Evolutionary conservation across 768 basidiomycete genomes (phyloP).

Genomic region (Suillus tomentosus): DNA sequence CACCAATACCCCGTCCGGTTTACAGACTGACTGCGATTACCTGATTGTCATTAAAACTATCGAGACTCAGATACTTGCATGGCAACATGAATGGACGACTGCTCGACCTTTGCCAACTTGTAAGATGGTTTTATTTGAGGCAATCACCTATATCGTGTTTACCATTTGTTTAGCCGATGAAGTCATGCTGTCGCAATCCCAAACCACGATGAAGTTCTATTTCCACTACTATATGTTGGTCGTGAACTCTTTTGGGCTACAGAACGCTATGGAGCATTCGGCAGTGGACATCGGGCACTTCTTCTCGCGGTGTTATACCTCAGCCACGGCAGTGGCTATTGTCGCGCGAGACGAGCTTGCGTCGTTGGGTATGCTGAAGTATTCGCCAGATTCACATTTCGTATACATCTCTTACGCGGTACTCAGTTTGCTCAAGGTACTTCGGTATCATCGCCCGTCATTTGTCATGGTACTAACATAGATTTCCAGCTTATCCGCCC

Average conservation of each 20-base stretch:
- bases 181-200: conserved; percentile 26
- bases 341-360: conserved; percentile 80
- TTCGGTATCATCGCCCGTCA: conserved; percentile 14
- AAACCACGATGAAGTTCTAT: conserved; percentile 61
- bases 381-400: conserved; percentile 88
- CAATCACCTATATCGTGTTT: conserved; percentile 2
- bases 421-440: conserved; percentile 86
- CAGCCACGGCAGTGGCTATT: conserved; percentile 68
- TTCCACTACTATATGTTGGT: conserved; percentile 86
- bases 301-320: conserved; percentile 75
- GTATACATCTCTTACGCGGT: conserved; percentile 94
- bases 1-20: conserved; percentile 75
- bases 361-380: conserved; percentile 74
- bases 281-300: conserved; percentile 79
- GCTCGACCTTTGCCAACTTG: conserved; percentile 20
- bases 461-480: conserved; percentile 17
- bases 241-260: conserved; percentile 93
- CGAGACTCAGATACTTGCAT: conserved; percentile 71
- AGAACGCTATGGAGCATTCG: conserved; percentile 87
- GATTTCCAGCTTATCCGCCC: conserved; percentile 72
- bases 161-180: conserved; percentile 27
- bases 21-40: conserved; percentile 86
- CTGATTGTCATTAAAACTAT: conserved; percentile 81
- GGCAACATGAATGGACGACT: conserved; percentile 55
- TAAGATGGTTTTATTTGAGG: conserved; percentile 16